Percentiles rank a stretch among this genome's conserved stretches.
phyloP scores from a whole-genome alignment of 177 flowering plant species.

The Vitis hybrid region DNA sequence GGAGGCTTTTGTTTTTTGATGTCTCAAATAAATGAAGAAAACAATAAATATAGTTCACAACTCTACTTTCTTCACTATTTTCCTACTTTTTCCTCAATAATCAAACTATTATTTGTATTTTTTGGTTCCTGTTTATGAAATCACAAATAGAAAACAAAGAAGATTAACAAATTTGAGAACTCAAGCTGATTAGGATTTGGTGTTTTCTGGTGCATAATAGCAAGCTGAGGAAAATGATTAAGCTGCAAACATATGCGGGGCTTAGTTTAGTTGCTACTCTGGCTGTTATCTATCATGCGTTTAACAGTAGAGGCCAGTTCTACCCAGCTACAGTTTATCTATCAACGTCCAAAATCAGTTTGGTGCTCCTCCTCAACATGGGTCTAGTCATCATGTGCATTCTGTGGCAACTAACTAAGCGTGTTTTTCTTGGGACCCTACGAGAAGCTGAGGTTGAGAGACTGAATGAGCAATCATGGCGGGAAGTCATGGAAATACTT shows the following conservation, averaged over 20 bases:
- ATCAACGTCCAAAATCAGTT: slow-evolving; percentile 90
- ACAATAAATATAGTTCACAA: no score
- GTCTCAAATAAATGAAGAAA: no score
- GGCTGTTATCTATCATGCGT: slow-evolving; percentile 84
- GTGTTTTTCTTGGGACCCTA: slow-evolving; percentile 78
- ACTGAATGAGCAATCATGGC: slow-evolving; percentile 95
- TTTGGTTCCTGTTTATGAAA: no score
- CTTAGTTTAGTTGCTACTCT: slow-evolving; percentile 67
- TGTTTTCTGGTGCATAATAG: not conserved
- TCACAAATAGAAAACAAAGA: no score
- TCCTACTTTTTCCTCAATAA: no score
- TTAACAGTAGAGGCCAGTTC: slow-evolving; percentile 85
- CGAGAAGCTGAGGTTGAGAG: slow-evolving; percentile 98
- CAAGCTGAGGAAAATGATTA: slow-evolving; percentile 55
- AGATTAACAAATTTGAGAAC: no score
- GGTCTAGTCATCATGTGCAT: slow-evolving; percentile 88
- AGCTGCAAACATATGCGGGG: slow-evolving; percentile 78
- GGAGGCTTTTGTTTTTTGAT: no score
- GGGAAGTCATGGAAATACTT: slow-evolving; percentile 97
- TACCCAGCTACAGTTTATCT: slow-evolving; percentile 91
- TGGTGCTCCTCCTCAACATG: slow-evolving; percentile 92
- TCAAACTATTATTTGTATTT: no score
- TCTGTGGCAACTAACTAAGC: slow-evolving; percentile 79
- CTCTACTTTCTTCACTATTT: no score
- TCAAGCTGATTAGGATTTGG: not conserved